Evolutionary conservation across 2,329 filamentous ascomycete genomes (phyloP).

Genomic region (Emmonsia crescens): DNA sequence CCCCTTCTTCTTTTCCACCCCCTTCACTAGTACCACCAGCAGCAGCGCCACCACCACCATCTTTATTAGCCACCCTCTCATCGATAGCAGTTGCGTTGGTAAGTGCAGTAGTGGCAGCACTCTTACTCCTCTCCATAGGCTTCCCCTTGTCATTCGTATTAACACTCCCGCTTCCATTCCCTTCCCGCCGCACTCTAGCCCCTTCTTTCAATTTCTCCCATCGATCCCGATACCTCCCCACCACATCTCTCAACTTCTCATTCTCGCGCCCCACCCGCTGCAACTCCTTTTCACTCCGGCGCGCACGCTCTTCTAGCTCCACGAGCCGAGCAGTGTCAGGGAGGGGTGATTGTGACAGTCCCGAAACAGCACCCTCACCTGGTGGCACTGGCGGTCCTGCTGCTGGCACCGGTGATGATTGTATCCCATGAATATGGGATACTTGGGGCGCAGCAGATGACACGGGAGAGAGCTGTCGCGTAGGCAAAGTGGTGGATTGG

Average conservation of each 20-base stretch:
- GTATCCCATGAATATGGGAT: constrained; percentile 6
- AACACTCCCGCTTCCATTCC: constrained; percentile 9
- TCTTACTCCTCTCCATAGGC: neutral
- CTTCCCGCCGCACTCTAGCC: constrained; percentile 38
- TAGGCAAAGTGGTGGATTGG: constrained; percentile 22
- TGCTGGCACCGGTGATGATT: constrained; percentile 1
- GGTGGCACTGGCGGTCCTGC: neutral
- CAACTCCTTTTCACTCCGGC: constrained; percentile 47
- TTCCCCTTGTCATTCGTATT: neutral
- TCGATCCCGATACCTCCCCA: constrained; percentile 49
- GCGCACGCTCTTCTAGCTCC: constrained; percentile 59
- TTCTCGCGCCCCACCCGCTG: constrained; percentile 53
- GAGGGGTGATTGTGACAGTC: neutral
- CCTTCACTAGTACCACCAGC: neutral
- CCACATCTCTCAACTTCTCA: constrained; percentile 45
- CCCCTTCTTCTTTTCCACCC: neutral
- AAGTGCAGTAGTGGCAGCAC: neutral
- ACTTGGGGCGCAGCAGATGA: constrained; percentile 16
- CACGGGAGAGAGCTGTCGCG: constrained; percentile 20
- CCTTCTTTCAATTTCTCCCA: constrained; percentile 61
- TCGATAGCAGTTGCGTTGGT: neutral
- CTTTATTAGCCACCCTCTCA: neutral
- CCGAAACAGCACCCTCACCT: neutral
- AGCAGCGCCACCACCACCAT: neutral
- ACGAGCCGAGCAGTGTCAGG: constrained; percentile 34